Base-by-base conservation (phyloP, 1,284 basidiomycete species). In the Lentinus polychrous region DNA sequence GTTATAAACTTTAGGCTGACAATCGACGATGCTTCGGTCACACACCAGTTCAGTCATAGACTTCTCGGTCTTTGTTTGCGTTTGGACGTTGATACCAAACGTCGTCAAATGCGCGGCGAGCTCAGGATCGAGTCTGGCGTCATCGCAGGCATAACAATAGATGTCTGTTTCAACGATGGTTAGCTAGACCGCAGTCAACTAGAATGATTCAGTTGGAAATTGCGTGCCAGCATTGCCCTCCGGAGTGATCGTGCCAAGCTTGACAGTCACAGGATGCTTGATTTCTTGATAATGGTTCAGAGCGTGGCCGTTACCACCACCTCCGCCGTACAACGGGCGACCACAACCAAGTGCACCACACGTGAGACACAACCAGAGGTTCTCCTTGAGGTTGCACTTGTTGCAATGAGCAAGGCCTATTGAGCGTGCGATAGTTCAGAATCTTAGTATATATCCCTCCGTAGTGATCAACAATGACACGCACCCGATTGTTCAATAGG, bases 271-370 rank as follows among this genome's bases (percentile, higher is more conserved):
- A 0, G 85, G 78, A 63, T 99, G 95, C 0, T 76, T 75, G 0
- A 86, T 86, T 49, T 80, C 73, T 47, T 89, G 66, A 53, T 77
- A 97, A 62, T 99, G 96, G 14, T 75, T 62, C 27, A 99, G 67
- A 0, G 90, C 95, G 62, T 99, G 95, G 0, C 94, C 85, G 60
- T 98, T 94, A 1, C 95, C 96, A 1, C 84, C 86, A 0, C 81
- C 54, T 0, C 92, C 93, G 6, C 94, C 94, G 55, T 78, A 93
- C 58, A 95, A 94, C 51, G 86, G 68, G 32, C 95, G 76, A 1
- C 96, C 95, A 56, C 95, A 99, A 4, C 91, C 92, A 22, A 98
- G 79, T n/a, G 83, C 77, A n/a, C 95, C 95, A 57, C 95, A 97
- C 0, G 87, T 86, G 31, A 99, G 72, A 60, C 95, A 99, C 2